Percentiles rank a stretch among this genome's conserved stretches.
These are phyloP conservation scores for Lecanosticta acicola DNA, from an alignment of 2,329 filamentous ascomycete genomes.

Conservation along the genomic window DNA sequence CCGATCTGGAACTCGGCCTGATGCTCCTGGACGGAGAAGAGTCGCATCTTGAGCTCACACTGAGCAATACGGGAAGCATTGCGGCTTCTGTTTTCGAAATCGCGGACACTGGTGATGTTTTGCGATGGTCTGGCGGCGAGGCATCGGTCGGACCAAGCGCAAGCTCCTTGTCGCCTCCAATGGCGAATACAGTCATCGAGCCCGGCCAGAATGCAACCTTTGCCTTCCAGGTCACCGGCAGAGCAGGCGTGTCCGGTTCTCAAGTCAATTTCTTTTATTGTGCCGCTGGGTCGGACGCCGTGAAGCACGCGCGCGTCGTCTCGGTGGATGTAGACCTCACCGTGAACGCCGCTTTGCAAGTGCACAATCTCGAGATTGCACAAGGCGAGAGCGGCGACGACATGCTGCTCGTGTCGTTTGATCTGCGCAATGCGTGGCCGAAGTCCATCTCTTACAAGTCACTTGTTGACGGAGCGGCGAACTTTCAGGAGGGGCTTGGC, in stretches of 20 bases:
- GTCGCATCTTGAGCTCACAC: conserved; percentile 67
- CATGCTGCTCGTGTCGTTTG: conserved; percentile 73
- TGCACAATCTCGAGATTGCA: conserved; percentile 72
- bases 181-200: conserved; percentile 11
- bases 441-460: conserved; percentile 55
- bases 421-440: conserved; percentile 87
- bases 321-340: conserved; percentile 77
- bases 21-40: conserved; percentile 92
- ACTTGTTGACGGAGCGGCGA: conserved; percentile 6
- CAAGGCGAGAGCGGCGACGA: conserved; percentile 52
- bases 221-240: conserved; percentile 78
- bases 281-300: conserved; percentile 6
- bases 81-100: conserved; percentile 62
- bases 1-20: conserved; percentile 73
- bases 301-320: conserved; percentile 36
- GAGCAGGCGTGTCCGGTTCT: conserved; percentile 74
- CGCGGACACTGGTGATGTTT: conserved; percentile 17
- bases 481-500: conserved; percentile 6
- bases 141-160: not conserved
- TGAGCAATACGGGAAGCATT: conserved; percentile 72
- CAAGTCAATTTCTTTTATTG: conserved; percentile 76
- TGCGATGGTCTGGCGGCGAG: conserved; percentile 8
- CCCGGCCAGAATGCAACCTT: conserved; percentile 64
- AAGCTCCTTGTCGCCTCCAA: not conserved
- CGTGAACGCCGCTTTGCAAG: conserved; percentile 84